Evolutionary conservation across 2,329 filamentous ascomycete species (phyloP), one percentile per base, ranked within the genome.

Genomic region (Pezizomycotina sp.): DNA sequence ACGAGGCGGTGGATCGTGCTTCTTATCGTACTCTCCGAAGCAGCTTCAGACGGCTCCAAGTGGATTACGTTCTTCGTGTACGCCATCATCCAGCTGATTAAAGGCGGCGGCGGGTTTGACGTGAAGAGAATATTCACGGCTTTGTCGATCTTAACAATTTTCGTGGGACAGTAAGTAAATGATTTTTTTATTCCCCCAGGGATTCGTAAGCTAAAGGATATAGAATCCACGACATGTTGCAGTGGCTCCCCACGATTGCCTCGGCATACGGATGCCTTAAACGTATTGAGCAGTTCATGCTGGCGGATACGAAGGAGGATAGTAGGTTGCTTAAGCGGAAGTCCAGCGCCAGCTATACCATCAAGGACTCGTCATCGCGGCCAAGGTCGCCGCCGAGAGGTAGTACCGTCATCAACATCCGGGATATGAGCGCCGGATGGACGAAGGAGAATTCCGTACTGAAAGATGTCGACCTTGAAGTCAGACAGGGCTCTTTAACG

Each of bases 51-150:
- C 26, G 41, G 36, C 5, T 44, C 41, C 2, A 44, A 44, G 32
- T 44, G 41, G 41, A 34, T 44, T 24, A 44, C 41, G 3, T 44
- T 44, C 13, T 34, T 44, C 16, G 33, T 44, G 10, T 44, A 31
- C 12, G 36, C 32, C 2, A 27, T 38, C 4, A 40, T 44, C 10
- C 35, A 38, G 23, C 33, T 34, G 8, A 24, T 7, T 8, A 24
- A 24, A 8, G 15, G 28, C 2, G 34, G 31, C 5, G 33, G 36
- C 6, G 22, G 33, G n/a, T 12, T 44, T 1, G 34, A 44, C 14
- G 36, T 44, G 5, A 44, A 44, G 8, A 27, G 30, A 7, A 22
- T 44, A 4, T 44, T 44, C 16, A 44, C 41, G 7, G 39, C 41
- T 4, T 20, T 44, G 6, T 36, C 41, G 8, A 44, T 44, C 18